Conservation (phyloP, 2,329 filamentous ascomycete genomes). For the Fusarium phyllophilum region DNA sequence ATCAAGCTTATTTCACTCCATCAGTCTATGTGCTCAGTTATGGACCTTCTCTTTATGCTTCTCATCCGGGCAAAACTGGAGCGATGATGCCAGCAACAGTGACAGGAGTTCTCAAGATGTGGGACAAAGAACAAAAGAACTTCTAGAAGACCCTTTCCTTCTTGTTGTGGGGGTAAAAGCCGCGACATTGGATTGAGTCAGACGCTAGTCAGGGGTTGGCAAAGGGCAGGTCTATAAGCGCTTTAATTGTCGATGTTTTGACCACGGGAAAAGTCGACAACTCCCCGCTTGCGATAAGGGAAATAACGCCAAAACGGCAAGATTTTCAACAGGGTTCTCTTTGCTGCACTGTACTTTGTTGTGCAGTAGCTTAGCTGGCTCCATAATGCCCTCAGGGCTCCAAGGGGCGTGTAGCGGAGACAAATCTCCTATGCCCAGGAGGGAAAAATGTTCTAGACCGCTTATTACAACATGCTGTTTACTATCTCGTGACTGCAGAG, state of each 20-base stretch:
- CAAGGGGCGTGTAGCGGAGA: conserved; percentile 19
- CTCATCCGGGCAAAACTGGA: conserved; percentile 30
- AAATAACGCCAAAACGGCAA: conserved; percentile 25
- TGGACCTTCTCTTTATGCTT: conserved; percentile 26
- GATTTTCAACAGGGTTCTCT: conserved; percentile 26
- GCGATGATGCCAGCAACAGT: not conserved
- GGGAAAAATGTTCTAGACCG: conserved; percentile 25
- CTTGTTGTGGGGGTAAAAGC: conserved; percentile 20
- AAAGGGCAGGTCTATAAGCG: conserved; percentile 22
- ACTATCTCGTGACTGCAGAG: conserved; percentile 2
- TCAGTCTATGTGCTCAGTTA: not conserved
- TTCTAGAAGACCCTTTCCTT: conserved; percentile 32
- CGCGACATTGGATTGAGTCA: conserved; percentile 19
- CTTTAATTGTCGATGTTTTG: conserved; percentile 21
- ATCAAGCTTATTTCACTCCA: conserved; percentile 1
- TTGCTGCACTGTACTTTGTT: conserved; percentile 15
- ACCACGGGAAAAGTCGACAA: conserved; percentile 15
- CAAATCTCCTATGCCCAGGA: not conserved
- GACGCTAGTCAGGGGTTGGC: conserved; percentile 29
- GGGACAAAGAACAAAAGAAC: conserved; percentile 24
- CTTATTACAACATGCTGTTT: not conserved
- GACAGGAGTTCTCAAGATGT: conserved; percentile 14
- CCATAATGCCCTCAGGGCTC: not conserved
- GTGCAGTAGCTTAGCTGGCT: conserved; percentile 26
- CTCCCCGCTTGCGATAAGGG: conserved; percentile 26